These are phyloP conservation scores for Linnemannia elongata DNA, from an alignment of 192 early-diverging fungal genomes.

Conservation along the genomic window DNA sequence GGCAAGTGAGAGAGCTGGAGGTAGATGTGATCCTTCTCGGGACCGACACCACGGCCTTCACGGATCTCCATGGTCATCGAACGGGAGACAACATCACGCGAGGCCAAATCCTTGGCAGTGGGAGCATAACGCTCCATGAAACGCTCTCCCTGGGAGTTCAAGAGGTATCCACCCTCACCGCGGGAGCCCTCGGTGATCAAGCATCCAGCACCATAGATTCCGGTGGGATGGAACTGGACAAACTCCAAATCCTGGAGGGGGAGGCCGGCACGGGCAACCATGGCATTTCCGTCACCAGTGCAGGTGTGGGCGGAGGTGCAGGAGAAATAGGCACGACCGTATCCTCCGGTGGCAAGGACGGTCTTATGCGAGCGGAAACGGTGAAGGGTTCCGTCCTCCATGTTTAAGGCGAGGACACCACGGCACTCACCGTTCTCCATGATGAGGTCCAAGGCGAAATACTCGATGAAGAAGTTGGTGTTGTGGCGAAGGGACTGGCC, in stretches of 20 bases:
- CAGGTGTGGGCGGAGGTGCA: conserved; percentile 98
- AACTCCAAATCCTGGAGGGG: conserved; percentile 99
- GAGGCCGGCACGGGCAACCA: conserved; percentile 96
- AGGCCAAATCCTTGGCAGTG: conserved; percentile 98
- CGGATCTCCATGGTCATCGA: conserved; percentile 99
- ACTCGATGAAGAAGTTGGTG: conserved; percentile 98
- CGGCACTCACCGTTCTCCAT: conserved; percentile 99
- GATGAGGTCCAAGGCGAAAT: conserved; percentile 98
- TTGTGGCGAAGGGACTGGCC: conserved; percentile 97
- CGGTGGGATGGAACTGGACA: conserved; percentile 99
- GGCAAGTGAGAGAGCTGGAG: conserved; percentile 97
- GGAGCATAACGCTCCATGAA: conserved; percentile 99
- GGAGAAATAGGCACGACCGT: conserved; percentile 99
- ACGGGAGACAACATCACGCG: conserved; percentile 98
- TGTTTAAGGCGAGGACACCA: conserved; percentile 96
- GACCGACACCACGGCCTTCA: conserved; percentile 96
- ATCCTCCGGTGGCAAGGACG: conserved; percentile 98
- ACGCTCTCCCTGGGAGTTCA: conserved; percentile 97
- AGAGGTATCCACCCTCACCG: conserved; percentile 97
- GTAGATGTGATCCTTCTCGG: conserved; percentile 96
- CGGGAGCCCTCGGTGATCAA: conserved; percentile 95
- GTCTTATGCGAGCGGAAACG: conserved; percentile 98
- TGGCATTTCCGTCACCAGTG: conserved; percentile 99
- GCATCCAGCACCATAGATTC: conserved; percentile 98
- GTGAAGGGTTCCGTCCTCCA: conserved; percentile 99